These are phyloP conservation scores for Suillus tomentosus DNA, from an alignment of 768 basidiomycete genomes.

Conservation along the genomic window DNA sequence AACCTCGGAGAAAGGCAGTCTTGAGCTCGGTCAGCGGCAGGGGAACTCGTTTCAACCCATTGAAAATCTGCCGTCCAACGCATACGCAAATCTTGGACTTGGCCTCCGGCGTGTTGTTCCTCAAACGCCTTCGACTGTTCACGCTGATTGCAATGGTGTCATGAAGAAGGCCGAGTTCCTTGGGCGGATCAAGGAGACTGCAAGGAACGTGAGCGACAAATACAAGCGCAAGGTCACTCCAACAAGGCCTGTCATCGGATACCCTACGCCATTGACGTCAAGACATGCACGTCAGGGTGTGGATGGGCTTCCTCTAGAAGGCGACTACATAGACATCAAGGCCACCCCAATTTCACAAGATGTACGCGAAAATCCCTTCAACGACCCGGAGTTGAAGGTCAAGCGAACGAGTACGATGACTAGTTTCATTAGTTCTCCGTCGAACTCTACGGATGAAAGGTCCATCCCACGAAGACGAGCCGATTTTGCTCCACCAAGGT, in stretches of 20 bases:
- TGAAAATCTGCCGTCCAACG: slow-evolving; percentile 20
- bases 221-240: slow-evolving; percentile 42
- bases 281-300: slow-evolving; percentile 17
- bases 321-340: slow-evolving; percentile 36
- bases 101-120: slow-evolving; percentile 52
- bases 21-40: slow-evolving; percentile 25
- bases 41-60: slow-evolving; percentile 20
- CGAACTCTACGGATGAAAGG: slow-evolving; percentile 61
- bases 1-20: slow-evolving; percentile 33
- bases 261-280: slow-evolving; percentile 48
- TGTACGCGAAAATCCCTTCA: slow-evolving; percentile 42
- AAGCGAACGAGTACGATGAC: slow-evolving; percentile 44
- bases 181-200: slow-evolving; percentile 60
- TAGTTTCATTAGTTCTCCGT: slow-evolving; percentile 56
- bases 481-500: slow-evolving; percentile 66
- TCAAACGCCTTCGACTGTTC: slow-evolving; percentile 37
- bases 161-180: slow-evolving; percentile 75
- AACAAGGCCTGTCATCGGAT: slow-evolving; percentile 56
- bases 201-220: slow-evolving; percentile 69
- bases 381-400: slow-evolving; percentile 34
- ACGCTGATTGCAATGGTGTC: slow-evolving; percentile 46
- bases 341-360: slow-evolving; percentile 20
- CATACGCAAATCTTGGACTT: slow-evolving; percentile 37
- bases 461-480: slow-evolving; percentile 69
- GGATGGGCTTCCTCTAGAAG: slow-evolving; percentile 30